Evolutionary conservation across 2,329 filamentous ascomycete species (phyloP), one percentile per base, ranked within the genome.

Genomic region (Fusarium paranaense): DNA sequence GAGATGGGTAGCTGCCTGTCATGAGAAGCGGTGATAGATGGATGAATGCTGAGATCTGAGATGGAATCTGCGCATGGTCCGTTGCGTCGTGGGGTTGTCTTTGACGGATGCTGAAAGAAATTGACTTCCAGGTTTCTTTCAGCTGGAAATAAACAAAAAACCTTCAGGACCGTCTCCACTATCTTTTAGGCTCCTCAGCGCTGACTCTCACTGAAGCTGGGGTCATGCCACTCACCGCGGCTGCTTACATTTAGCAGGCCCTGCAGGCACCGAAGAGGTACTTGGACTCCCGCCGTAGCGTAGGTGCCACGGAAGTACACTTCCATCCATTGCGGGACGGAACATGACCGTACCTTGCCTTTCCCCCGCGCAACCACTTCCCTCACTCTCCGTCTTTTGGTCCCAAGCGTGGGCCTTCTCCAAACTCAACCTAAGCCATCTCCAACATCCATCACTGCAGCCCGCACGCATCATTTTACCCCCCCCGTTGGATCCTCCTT

Each of bases 381-480:
- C 20, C 40, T 33, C 13, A n/a, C 27, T 47, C n/a, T 10, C 37
- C 22, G 25, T 54, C 33, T 42, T 42, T 40, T 37, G 22, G 60
- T 40, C 20, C 25, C 27, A 42, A n/a, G 58, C 38, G 40, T 27
- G 60, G 60, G 45, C 50, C 56, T 72, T 60, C 71, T 66, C 71
- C 71, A 67, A 73, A 66, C 71, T 64, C 57, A 50, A 74, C 64
- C 72, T 66, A 69, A 42, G 47, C 59, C 67, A 73, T 71, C 56
- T 50, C 25, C 58, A 64, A 59, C 60, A 69, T 59, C 71, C 59
- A 71, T 42, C 40, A 63, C 71, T 40, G n/a, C 25, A 62, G 8
- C 20, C 47, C 25, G 54, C 67, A 59, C 25, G 54, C 67, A 59
- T 64, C 47, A 38, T 70, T 65, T 65, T 66, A n/a, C 18, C 27